Base-by-base conservation (phyloP, 2,329 filamentous ascomycete genomes). In the Myriosclerotinia scirpicola region DNA sequence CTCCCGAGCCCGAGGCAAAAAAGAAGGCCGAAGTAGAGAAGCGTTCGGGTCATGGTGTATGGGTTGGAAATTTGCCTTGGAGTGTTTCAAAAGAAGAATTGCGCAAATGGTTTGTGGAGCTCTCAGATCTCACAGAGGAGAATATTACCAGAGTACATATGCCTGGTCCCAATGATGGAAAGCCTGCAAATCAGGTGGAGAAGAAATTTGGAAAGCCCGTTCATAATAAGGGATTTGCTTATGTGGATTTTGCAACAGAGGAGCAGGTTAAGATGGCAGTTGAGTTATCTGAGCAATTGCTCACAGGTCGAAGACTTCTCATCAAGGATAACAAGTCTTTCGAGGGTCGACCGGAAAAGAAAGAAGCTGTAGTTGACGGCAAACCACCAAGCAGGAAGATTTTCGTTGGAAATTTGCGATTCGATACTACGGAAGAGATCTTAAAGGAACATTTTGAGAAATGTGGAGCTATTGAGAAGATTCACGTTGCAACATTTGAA, bases 21-120 rank as follows among this genome's bases (percentile, higher is more conserved):
- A 65, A 65, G 77, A 78, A 79, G 54, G 74, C 73, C 7, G 76
- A 75, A 62, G 81, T 83, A 64, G 82, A 84, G 71, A 80, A 82
- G 72, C 89, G 92, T 68, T 95, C 92, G 12, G 87, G 91, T 22
- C 88, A 92, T 78, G 92, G 93, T 69, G 87, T 99, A 71, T 99
- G 95, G 95, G 91, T 99, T 73, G 95, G 96, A 73, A 99, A 99
- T 79, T 80, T 99, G 69, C 87, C 90, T n/a, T 99, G 94, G 82
- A 87, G 85, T 56, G 82, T 90, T 52, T 95, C 90, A 54, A 87
- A 90, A 67, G 81, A 86, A 15, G 88, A 92, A 69, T 81, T 99
- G 59, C 88, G 89, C 74, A 85, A 84, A 68, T 98, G 96, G 84
- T 81, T 99, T n/a, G 84, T 89, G 44, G 85, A 88, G 48, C 86